Evolutionary conservation across 2,329 filamentous ascomycete genomes (phyloP).

Genomic region (Paraconiothyrium brasiliense): DNA sequence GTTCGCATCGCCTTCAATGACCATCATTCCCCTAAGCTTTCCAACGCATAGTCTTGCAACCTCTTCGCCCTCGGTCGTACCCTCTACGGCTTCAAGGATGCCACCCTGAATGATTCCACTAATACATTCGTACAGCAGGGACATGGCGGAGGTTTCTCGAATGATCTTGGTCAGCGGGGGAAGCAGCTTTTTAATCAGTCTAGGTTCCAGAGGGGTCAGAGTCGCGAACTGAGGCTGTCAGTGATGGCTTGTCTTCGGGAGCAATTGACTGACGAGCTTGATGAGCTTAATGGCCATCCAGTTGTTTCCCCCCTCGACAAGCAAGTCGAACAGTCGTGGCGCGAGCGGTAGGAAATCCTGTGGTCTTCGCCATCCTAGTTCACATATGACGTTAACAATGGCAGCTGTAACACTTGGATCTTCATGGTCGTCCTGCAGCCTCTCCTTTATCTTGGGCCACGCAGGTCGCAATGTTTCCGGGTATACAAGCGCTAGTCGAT

Average conservation of each 20-base stretch:
- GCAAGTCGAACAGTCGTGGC: constrained; percentile 87
- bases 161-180: constrained; percentile 93
- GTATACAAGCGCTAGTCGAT: constrained; percentile 93
- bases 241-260: neutral
- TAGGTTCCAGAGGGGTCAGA: constrained; percentile 88
- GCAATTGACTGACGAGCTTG: constrained; percentile 74
- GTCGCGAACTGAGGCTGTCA: constrained; percentile 78
- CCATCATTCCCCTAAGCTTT: constrained; percentile 93
- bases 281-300: constrained; percentile 99
- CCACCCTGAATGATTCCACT: constrained; percentile 98
- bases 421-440: constrained; percentile 87
- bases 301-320: constrained; percentile 93
- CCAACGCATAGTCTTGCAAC: constrained; percentile 91
- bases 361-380: constrained; percentile 91
- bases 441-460: constrained; percentile 97
- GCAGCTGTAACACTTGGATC: constrained; percentile 94
- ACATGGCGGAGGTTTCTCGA: constrained; percentile 95
- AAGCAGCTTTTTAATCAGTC: constrained; percentile 88
- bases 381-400: constrained; percentile 96
- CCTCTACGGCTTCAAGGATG: constrained; percentile 84
- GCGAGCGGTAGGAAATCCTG: constrained; percentile 93
- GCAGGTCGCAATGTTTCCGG: constrained; percentile 90
- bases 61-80: constrained; percentile 84
- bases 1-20: constrained; percentile 92
- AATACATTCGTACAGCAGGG: constrained; percentile 97